Evolutionary conservation across 2,329 filamentous ascomycete genomes (phyloP), one percentile per base, ranked within the genome.

Genomic region (Lomentospora prolificans): DNA sequence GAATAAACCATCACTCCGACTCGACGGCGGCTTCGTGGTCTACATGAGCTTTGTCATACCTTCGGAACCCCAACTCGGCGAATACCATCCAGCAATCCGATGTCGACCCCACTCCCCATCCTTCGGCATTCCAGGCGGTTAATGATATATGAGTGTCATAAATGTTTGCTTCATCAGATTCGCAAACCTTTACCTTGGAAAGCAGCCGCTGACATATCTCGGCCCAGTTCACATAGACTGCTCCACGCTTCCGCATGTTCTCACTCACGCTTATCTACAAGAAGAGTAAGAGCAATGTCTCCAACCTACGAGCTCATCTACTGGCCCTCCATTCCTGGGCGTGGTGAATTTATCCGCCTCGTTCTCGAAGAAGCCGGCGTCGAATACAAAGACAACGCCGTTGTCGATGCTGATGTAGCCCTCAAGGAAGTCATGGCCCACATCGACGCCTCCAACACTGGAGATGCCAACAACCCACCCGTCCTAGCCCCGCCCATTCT

Each of bases 261-360:
- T 12, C 25, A 33, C n/a, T 22, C 53, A 4, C 41, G 14, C 46
- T 25, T 5, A 25, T 48, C 25, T n/a, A n/a, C n/a, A n/a, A n/a
- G n/a, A n/a, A n/a, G n/a, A n/a, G n/a, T n/a, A n/a, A n/a, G n/a
- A n/a, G n/a, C n/a, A n/a, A 56, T 51, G 54, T 25, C 54, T 17
- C 19, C 53, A 53, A 69, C 75, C 0, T 87, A 86, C 65, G 74
- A 84, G 60, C 77, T 88, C 57, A 74, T 88, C 65, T 90, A 90
- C 76, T 88, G 85, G 80, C 85, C 85, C 17, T 69, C 68, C 17
- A 71, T 89, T 25, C 88, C 88, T 31, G 88, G 88, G 41, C 85
- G 88, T 51, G 88, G 83, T 59, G 88, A 92, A 66, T 81, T 82
- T 66, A 72, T 90, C 64, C 86, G 88, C 22, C 78, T 92, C 9